Percentiles rank a stretch among this genome's conserved stretches.
Conservation (phyloP, 1,139 yeast species). For the Yamadazyma trypodendri region DNA sequence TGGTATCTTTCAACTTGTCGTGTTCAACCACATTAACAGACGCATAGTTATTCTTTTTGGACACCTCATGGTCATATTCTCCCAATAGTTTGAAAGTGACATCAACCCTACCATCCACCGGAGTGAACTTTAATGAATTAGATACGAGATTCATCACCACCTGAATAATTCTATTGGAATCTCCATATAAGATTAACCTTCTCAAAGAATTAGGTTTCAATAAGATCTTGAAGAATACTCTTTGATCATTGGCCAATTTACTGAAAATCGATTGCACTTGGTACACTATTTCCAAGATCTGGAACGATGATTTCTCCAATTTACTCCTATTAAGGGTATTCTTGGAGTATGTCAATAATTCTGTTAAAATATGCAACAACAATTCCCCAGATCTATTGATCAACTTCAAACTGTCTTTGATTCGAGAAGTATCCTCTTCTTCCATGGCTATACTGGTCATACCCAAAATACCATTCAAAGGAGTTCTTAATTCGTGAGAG, state of each 20-base stretch:
- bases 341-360: slow-evolving; percentile 82
- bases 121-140: slow-evolving; percentile 86
- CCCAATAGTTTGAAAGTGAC: slow-evolving; percentile 68
- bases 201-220: slow-evolving; percentile 61
- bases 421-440: slow-evolving; percentile 64
- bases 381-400: slow-evolving; percentile 88
- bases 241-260: slow-evolving; percentile 76
- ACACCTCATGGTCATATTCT: slow-evolving; percentile 56
- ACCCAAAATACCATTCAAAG: slow-evolving; percentile 92
- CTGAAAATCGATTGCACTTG: slow-evolving; percentile 87
- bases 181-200: slow-evolving; percentile 73
- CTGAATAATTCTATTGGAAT: slow-evolving; percentile 82
- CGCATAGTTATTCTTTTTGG: slow-evolving; percentile 30
- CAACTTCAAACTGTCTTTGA: slow-evolving; percentile 65
- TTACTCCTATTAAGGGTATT: slow-evolving; percentile 87
- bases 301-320: slow-evolving; percentile 77
- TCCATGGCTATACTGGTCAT: slow-evolving; percentile 94
- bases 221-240: slow-evolving; percentile 59
- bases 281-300: slow-evolving; percentile 69
- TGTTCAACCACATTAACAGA: slow-evolving; percentile 26
- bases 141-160: slow-evolving; percentile 85
- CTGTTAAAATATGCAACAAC: slow-evolving; percentile 81
- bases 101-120: slow-evolving; percentile 76
- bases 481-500: slow-evolving; percentile 93
- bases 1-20: slow-evolving; percentile 4